Evolutionary conservation across 768 basidiomycete species (phyloP).

Genomic region (Suillus variegatus): DNA sequence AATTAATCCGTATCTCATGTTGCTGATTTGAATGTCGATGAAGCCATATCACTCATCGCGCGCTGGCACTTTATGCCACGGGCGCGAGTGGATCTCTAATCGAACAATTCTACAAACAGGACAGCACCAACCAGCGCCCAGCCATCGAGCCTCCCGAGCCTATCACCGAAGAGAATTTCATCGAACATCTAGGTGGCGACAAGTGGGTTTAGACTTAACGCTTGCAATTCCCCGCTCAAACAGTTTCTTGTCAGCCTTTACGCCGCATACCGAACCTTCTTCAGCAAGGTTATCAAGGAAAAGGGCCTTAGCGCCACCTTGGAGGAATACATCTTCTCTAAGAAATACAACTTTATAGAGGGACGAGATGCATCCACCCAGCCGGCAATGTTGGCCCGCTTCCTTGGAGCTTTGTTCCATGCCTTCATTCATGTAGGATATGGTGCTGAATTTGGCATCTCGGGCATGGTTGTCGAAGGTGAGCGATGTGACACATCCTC

Average conservation of each 20-base stretch:
- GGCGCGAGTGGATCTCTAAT: conserved; percentile 26
- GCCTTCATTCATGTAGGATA: conserved; percentile 63
- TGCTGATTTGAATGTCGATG: not conserved
- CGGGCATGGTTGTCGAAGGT: conserved; percentile 68
- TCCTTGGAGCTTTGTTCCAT: conserved; percentile 53
- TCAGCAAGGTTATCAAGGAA: conserved; percentile 17
- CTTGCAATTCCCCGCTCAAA: not conserved
- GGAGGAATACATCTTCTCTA: conserved; percentile 32
- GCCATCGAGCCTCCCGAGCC: conserved; percentile 23
- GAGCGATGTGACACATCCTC: not conserved
- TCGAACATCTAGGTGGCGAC: conserved; percentile 25
- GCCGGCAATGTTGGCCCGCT: conserved; percentile 56
- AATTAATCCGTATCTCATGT: not conserved
- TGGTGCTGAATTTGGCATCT: conserved; percentile 63
- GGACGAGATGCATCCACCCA: conserved; percentile 24
- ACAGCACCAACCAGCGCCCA: conserved; percentile 23
- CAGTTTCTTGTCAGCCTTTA: conserved; percentile 21
- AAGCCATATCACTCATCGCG: conserved; percentile 34
- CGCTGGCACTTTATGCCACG: conserved; percentile 29
- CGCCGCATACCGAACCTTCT: conserved; percentile 28
- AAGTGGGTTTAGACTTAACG: conserved; percentile 16
- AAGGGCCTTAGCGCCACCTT: conserved; percentile 19
- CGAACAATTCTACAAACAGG: conserved; percentile 27
- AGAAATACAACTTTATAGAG: conserved; percentile 25
- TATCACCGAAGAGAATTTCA: conserved; percentile 26